phyloP scores from a whole-genome alignment of 805 yeast genomes.

The Yamadazyma laniorum region DNA sequence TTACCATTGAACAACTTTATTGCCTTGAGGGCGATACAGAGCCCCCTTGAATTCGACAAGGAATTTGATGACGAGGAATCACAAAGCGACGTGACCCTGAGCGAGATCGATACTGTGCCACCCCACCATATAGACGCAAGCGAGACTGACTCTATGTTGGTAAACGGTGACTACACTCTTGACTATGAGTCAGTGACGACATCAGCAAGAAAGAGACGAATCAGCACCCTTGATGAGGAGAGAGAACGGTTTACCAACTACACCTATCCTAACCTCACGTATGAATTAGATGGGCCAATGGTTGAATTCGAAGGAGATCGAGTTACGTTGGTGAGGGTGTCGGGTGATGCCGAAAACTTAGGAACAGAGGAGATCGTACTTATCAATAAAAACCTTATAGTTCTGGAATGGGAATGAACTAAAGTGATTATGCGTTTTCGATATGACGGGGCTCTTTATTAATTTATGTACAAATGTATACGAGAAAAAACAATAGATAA shows the following conservation, averaged over 20 bases:
- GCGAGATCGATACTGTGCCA: background rate
- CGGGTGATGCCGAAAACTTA: background rate
- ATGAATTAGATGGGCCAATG: conserved; percentile 55
- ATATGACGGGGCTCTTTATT: too few relatives aligned
- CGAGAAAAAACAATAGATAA: background rate
- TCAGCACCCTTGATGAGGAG: conserved; percentile 56
- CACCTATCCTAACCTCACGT: conserved; percentile 47
- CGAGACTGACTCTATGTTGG: conserved; percentile 18
- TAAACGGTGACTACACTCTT: conserved; percentile 17
- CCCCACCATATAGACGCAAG: background rate
- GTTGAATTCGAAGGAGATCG: conserved; percentile 54
- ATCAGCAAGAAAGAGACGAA: conserved; percentile 29
- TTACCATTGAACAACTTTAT: conserved; percentile 53
- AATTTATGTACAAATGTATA: too few relatives aligned
- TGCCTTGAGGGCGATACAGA: conserved; percentile 57
- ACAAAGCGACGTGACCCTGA: background rate
- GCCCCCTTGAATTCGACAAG: conserved; percentile 38
- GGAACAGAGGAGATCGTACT: conserved; percentile 13
- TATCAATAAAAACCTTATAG: conserved; percentile 25
- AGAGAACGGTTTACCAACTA: conserved; percentile 51
- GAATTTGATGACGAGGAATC: conserved; percentile 38
- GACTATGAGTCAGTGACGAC: conserved; percentile 9
- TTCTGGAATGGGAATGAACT: conserved; percentile 38
- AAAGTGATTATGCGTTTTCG: too few relatives aligned
- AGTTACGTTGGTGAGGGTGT: conserved; percentile 18